Base-by-base conservation (phyloP, 106 monocot genomes). In the Iris macrosiphon region DNA sequence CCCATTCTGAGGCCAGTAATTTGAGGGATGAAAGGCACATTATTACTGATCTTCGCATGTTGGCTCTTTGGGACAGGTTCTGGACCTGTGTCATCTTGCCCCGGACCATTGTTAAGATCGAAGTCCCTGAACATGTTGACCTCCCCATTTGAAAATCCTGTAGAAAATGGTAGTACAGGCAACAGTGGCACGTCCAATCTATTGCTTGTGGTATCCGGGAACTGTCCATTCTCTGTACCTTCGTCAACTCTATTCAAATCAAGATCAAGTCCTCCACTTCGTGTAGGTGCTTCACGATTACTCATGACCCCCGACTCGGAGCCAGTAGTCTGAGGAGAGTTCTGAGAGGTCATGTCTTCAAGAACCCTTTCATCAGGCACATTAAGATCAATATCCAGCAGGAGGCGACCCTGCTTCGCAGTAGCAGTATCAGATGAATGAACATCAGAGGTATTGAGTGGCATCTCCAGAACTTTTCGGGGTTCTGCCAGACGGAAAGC, bases 401-500 rank as follows among this genome's bases (percentile, higher is more conserved):
- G 51, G 26, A 73, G 67, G 10, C 84, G 88, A 1, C 55, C 45
- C 18, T 81, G 75, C 46, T 76, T 93, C 12, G n/a, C 54, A 43
- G 57, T 15, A 45, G 31, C 2, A 52, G 48, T 33, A 52, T 77
- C 74, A 40, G 68, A 75, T 37, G 50, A 63, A 3, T 37, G 60
- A 17, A 60, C 53, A 14, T 77, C 80, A 33, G 67, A 63, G 52
- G 73, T 49, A 55, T 66, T 67, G n/a, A 75, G 72, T 13, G 70
- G 74, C 78, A 84, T 75, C 44, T 94, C 93, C n/a, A 81, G 56
- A 29, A 64, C 54, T 60, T 79, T 94, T 40, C 93, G 63, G 3
- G 93, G 88, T 61, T 88, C 88, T 14, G 93, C 88, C 26, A 88
- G 93, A 1, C 88, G 88, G 57, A 94, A 94, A 29, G 93, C 93